These are phyloP conservation scores for Kwoniella dejecticola DNA, from an alignment of 768 basidiomycete species.

Conservation along the genomic window DNA sequence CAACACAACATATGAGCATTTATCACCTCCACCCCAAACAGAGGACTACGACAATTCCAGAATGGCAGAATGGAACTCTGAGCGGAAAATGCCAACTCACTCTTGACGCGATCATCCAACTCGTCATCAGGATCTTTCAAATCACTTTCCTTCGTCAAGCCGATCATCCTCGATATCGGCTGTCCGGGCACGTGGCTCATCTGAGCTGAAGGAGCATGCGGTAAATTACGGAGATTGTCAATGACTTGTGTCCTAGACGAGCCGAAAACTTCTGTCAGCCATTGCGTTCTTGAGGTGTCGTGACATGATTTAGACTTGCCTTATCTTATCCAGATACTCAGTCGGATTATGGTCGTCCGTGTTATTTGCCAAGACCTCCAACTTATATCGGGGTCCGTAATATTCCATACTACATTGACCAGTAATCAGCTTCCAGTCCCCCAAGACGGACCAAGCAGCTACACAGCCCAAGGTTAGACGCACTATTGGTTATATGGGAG, in stretches of 20 bases:
- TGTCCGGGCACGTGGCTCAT: conserved; percentile 81
- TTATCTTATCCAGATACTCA: conserved; percentile 77
- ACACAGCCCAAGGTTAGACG: conserved; percentile 27
- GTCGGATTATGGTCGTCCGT: conserved; percentile 89
- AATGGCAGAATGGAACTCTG: too few relatives aligned
- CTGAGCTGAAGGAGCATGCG: conserved; percentile 78
- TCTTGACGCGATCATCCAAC: conserved; percentile 56
- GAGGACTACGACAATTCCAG: too few relatives aligned
- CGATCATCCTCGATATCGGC: conserved; percentile 51
- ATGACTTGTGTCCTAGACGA: conserved; percentile 60
- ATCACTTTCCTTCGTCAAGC: conserved; percentile 58
- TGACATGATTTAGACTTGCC: conserved; percentile 65
- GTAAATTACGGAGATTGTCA: conserved; percentile 64
- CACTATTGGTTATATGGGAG: conserved; percentile 57
- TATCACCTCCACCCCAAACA: neutral
- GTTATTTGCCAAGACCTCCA: conserved; percentile 88
- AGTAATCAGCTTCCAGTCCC: conserved; percentile 1
- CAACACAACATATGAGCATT: neutral
- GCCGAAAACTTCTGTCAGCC: conserved; percentile 56
- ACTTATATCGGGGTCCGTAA: conserved; percentile 91
- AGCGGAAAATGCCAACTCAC: too few relatives aligned
- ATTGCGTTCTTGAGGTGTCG: conserved; percentile 12
- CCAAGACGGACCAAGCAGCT: too few relatives aligned
- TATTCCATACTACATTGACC: conserved; percentile 85
- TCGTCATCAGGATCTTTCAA: conserved; percentile 52